Base-by-base conservation (phyloP, 208 protist species). In the Trypanosoma cruzi region DNA sequence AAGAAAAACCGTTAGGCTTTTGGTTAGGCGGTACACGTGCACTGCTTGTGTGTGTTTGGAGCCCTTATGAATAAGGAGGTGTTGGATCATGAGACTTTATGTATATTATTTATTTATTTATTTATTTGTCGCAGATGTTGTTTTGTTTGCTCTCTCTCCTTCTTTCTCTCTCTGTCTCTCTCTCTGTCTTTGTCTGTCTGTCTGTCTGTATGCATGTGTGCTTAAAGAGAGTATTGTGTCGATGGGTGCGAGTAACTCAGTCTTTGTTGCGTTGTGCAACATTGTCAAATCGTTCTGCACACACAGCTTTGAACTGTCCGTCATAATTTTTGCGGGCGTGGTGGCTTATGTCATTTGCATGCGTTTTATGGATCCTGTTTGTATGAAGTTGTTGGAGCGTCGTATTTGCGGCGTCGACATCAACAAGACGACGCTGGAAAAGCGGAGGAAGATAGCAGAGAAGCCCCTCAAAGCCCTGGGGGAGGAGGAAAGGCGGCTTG, bases 341-440 rank as follows among this genome's bases (percentile, higher is more conserved):
- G 31, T 85, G 13, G 91, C 90, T 5, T 96, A 94, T 79, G 13
- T 46, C 13, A 54, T 85, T 36, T 85, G 88, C 0, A 37, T 75
- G 24, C 77, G 85, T 64, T 94, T 87, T 76, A 88, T 96, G 59
- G 83, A 81, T 26, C 59, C 46, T 24, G 85, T 80, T 14, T 71
- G 82, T 22, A 61, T 84, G 11, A 83, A 80, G 1, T 84, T 98
- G 20, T 72, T 97, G 24, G 50, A 85, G 26, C 84, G 92, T 48
- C 87, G 93, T 60, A 80, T 99, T 14, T 97, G 81, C 56, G 97
- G 98, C 40, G 93, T 98, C 24, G 97, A 99, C 77, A 92, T 99
- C 61, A 98, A 98, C 85, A 99, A 99, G 71, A 91, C 77, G 42
- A 98, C 88, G 10, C 58, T 77, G 20, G 72, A 88, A 40, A 76